Conservation (phyloP, 2,329 filamentous ascomycete species). For the Aaosphaeria arxii region DNA sequence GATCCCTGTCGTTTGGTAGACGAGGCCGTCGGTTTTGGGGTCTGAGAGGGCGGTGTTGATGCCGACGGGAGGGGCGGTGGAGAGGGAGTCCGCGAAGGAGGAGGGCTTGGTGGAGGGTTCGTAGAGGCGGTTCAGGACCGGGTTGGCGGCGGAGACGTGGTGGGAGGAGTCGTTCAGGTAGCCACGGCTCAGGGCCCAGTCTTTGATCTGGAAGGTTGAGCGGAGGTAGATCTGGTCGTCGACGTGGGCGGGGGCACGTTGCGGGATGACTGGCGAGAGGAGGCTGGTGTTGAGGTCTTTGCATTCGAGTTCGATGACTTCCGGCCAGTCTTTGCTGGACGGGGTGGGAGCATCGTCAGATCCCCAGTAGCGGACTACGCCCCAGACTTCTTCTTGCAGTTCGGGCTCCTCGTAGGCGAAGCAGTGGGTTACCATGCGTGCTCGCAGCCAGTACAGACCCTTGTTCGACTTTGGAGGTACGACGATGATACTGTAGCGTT, state of each 20-base stretch:
- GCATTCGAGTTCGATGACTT: constrained; percentile 49
- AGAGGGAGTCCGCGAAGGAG: constrained; percentile 15
- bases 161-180: constrained; percentile 58
- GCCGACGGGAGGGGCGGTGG: constrained; percentile 4
- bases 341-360: constrained; percentile 15
- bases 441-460: constrained; percentile 47
- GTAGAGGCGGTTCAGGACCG: constrained; percentile 52
- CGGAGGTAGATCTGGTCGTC: constrained; percentile 55
- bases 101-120: constrained; percentile 36
- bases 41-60: constrained; percentile 27
- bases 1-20: constrained; percentile 35
- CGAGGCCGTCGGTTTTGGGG: constrained; percentile 19
- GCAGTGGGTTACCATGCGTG: constrained; percentile 59
- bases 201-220: constrained; percentile 59
- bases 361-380: constrained; percentile 47
- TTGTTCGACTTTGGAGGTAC: constrained; percentile 45
- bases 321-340: constrained; percentile 50
- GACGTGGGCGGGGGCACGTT: constrained; percentile 46
- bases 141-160: constrained; percentile 47
- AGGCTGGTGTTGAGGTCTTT: constrained; percentile 50
- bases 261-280: constrained; percentile 45
- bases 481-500: constrained; percentile 66
- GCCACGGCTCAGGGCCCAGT: constrained; percentile 57
- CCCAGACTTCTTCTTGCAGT: constrained; percentile 47
- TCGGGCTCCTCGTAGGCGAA: constrained; percentile 50